Evolutionary conservation across 2,329 filamentous ascomycete species (phyloP).

Genomic region (Colletotrichum tofieldiae): DNA sequence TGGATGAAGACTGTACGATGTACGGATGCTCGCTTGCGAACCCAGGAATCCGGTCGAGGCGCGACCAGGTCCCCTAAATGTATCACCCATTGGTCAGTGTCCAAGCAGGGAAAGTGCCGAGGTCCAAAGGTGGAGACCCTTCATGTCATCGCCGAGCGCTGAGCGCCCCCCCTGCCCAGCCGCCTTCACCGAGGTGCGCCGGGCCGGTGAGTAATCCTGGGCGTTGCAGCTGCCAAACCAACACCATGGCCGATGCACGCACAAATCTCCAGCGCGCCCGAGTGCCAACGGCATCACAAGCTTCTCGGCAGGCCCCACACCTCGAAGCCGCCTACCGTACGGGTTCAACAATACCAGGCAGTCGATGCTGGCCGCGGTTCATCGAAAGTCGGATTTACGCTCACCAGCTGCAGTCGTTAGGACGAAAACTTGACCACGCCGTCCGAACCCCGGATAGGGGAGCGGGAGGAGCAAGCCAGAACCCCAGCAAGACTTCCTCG

Average conservation of each 20-base stretch:
- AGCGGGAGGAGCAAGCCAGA: background rate
- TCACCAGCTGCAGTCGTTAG: background rate
- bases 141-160: conserved; percentile 13
- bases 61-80: conserved; percentile 30
- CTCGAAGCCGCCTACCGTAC: background rate
- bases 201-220: conserved; percentile 13
- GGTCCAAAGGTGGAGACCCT: conserved; percentile 36
- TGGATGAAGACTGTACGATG: background rate
- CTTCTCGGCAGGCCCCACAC: conserved; percentile 13
- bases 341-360: background rate
- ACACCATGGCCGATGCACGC: background rate
- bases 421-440: background rate
- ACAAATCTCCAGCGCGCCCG: background rate
- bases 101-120: conserved; percentile 32
- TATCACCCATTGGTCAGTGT: conserved; percentile 15
- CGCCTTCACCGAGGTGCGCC: conserved; percentile 11
- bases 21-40: background rate
- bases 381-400: background rate
- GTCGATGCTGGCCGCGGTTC: background rate
- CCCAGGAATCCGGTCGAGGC: conserved; percentile 9
- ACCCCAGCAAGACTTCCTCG: background rate
- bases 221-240: background rate
- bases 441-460: background rate
- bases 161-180: background rate
- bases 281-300: conserved; percentile 36